These are phyloP conservation scores for Elymus sibiricus DNA, from an alignment of 176 grass and related monocot genomes.

Conservation along the genomic window DNA sequence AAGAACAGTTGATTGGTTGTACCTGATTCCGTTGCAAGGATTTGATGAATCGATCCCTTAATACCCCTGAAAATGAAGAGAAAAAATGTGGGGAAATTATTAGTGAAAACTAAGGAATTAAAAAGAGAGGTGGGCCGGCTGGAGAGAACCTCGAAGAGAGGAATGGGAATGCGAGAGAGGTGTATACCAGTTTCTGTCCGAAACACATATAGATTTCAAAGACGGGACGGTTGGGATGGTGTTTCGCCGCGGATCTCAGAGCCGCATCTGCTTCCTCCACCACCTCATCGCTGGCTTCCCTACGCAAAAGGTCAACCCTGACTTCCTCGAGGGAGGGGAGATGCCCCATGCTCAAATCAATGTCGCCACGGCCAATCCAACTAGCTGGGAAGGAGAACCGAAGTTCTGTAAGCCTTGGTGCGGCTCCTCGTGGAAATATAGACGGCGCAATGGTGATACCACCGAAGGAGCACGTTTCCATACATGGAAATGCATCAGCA, in stretches of 20 bases:
- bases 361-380: neutral
- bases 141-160: no score
- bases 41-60: no score
- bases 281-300: fast-evolving
- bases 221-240: no score
- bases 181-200: no score
- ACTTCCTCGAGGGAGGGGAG: neutral
- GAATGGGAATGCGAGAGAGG: no score
- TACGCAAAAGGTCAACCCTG: fast-evolving
- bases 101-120: no score
- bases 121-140: no score
- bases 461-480: fast-evolving
- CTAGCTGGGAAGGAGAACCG: fast-evolving
- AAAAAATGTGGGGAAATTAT: no score
- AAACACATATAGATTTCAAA: fast-evolving
- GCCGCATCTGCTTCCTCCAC: neutral
- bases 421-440: neutral
- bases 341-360: neutral
- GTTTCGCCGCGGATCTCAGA: neutral
- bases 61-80: no score
- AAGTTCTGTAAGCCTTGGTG: neutral
- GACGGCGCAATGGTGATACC: neutral
- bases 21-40: no score
- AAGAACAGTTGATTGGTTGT: no score
- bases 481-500: neutral